Conservation (phyloP, 345 rosid species). For the Eucalyptus tenuipes region DNA sequence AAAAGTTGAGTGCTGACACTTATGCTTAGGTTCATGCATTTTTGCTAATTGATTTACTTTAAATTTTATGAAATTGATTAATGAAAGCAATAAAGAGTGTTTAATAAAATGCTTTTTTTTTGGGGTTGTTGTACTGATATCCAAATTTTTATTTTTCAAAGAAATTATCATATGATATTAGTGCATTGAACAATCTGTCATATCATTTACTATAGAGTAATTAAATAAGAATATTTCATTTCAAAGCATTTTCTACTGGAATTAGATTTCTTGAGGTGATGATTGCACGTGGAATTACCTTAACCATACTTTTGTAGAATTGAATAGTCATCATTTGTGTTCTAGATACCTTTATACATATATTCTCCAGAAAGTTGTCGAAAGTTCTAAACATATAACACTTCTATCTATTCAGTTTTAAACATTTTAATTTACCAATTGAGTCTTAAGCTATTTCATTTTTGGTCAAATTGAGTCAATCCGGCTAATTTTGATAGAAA, state of each 20-base stretch:
- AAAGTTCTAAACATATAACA: too few species aligned
- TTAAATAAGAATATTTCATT: background rate
- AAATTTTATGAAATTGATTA: background rate
- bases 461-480: background rate
- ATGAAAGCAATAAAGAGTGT: background rate
- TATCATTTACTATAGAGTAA: background rate
- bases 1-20: background rate
- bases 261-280: background rate
- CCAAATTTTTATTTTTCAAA: background rate
- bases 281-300: background rate
- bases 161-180: background rate
- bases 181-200: background rate
- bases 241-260: background rate
- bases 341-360: background rate
- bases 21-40: background rate
- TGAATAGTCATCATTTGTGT: background rate
- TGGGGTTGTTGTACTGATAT: background rate
- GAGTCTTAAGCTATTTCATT: too few species aligned
- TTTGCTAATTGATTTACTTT: background rate
- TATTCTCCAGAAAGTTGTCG: background rate
- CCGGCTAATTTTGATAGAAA: accelerated
- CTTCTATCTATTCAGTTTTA: accelerated
- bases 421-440: too few species aligned
- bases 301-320: background rate
- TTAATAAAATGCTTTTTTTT: background rate